Evolutionary conservation across 2,329 filamentous ascomycete species (phyloP).

Genomic region (Fusarium pseudonygamai): DNA sequence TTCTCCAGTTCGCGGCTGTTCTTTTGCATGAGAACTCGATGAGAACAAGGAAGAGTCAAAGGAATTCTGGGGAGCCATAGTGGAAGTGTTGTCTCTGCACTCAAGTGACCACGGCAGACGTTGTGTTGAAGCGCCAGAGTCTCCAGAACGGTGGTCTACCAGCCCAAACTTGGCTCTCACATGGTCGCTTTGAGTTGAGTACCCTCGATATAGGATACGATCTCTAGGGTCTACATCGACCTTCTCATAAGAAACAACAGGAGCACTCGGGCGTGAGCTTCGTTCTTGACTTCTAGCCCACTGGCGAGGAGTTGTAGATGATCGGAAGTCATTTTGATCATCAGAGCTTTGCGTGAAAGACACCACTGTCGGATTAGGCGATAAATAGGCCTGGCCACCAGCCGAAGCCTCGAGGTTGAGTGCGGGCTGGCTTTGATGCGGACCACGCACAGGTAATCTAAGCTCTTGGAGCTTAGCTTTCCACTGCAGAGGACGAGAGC

Average conservation of each 20-base stretch:
- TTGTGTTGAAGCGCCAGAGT: neutral
- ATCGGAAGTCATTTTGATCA: neutral
- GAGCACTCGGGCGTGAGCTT: neutral
- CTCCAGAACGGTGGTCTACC: neutral
- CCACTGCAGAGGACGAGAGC: neutral
- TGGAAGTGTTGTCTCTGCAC: neutral
- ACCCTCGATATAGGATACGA: neutral
- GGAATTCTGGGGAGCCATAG: neutral
- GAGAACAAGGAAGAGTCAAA: neutral
- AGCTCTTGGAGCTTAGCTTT: neutral
- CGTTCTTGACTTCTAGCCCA: neutral
- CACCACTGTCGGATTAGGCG: neutral
- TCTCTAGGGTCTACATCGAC: neutral
- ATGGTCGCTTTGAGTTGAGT: neutral
- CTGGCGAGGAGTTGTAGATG: neutral
- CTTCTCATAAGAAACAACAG: too few relatives aligned
- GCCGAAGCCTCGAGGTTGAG: neutral
- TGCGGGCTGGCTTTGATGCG: neutral
- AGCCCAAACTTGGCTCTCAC: neutral
- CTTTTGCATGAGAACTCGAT: neutral
- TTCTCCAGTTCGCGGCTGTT: neutral
- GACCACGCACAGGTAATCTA: accelerated
- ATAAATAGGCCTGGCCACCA: neutral
- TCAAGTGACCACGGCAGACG: neutral
- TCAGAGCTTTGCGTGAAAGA: neutral